phyloP scores from a whole-genome alignment of 495 filamentous ascomycete genomes.

The Recurvomyces mirabilis region DNA sequence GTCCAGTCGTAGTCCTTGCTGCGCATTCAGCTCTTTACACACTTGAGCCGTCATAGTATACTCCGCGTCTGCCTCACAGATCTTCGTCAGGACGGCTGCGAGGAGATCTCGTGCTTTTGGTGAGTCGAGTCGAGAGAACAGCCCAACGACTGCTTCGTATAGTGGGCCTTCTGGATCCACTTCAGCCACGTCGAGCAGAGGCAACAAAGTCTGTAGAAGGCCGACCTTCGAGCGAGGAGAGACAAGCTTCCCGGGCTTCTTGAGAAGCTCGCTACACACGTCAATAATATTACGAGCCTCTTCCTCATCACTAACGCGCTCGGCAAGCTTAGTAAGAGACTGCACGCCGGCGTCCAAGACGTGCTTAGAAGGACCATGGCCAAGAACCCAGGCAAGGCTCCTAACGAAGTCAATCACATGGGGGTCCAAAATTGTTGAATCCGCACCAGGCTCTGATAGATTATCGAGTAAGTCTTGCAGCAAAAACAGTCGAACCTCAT shows the following conservation, averaged over 20 bases:
- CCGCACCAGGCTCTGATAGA: slow-evolving; percentile 35
- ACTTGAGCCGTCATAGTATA: slow-evolving; percentile 55
- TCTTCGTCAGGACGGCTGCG: slow-evolving; percentile 56
- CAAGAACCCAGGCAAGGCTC: slow-evolving; percentile 48
- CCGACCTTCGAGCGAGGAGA: slow-evolving; percentile 73
- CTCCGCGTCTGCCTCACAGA: slow-evolving; percentile 50
- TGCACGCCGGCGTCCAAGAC: slow-evolving; percentile 67
- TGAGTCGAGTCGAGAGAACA: slow-evolving; percentile 14
- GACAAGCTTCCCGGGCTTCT: slow-evolving; percentile 70
- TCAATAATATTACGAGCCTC: slow-evolving; percentile 61
- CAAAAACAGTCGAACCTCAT: slow-evolving; percentile 76
- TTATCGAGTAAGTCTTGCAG: slow-evolving; percentile 58
- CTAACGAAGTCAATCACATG: slow-evolving; percentile 23
- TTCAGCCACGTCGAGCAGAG: slow-evolving; percentile 4
- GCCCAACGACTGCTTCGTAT: slow-evolving; percentile 13
- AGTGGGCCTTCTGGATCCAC: slow-evolving; percentile 10
- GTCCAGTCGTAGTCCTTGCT: slow-evolving; percentile 54
- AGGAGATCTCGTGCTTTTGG: slow-evolving; percentile 51
- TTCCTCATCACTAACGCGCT: slow-evolving; percentile 55
- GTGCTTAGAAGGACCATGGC: slow-evolving; percentile 48
- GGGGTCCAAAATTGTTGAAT: not conserved
- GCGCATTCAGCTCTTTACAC: slow-evolving; percentile 72
- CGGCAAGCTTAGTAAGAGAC: slow-evolving; percentile 62
- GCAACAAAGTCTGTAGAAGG: slow-evolving; percentile 53
- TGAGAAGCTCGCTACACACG: slow-evolving; percentile 53